phyloP scores from a whole-genome alignment of 331 rosid genomes.

The Spiraea crenata region DNA sequence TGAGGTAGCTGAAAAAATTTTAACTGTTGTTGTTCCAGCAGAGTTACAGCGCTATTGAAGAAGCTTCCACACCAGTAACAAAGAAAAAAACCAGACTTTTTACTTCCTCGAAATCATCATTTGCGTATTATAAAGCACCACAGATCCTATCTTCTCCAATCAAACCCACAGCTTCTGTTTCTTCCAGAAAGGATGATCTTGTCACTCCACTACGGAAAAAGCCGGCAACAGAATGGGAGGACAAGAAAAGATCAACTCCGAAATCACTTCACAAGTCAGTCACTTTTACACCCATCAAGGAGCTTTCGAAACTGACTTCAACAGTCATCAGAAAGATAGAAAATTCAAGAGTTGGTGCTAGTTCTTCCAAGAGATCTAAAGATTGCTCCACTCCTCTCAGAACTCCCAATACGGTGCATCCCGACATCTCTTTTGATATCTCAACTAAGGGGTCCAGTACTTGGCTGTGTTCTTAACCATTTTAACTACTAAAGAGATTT shows the following conservation, averaged over 20 bases:
- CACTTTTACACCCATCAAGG: slow-evolving; percentile 81
- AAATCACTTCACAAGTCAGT: slow-evolving; percentile 50
- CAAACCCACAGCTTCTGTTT: slow-evolving; percentile 36
- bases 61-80: slow-evolving; percentile 32
- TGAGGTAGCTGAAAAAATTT: not conserved
- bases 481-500: slow-evolving; percentile 16
- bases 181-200: slow-evolving; percentile 27
- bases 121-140: slow-evolving; percentile 39
- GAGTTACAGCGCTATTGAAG: slow-evolving; percentile 32
- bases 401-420: slow-evolving; percentile 68
- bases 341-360: slow-evolving; percentile 55
- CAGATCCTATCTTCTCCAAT: slow-evolving; percentile 49
- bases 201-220: slow-evolving; percentile 52
- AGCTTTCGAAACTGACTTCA: slow-evolving; percentile 68
- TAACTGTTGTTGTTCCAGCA: slow-evolving; percentile 29
- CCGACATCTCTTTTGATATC: slow-evolving; percentile 16
- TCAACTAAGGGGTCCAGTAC: not conserved
- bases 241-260: slow-evolving; percentile 61
- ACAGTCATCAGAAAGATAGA: slow-evolving; percentile 76
- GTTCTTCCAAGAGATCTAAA: slow-evolving; percentile 60
- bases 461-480: slow-evolving; percentile 19
- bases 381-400: slow-evolving; percentile 63
- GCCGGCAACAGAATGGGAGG: slow-evolving; percentile 34
- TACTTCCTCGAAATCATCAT: slow-evolving; percentile 43
- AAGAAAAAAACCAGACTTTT: slow-evolving; percentile 51